Conservation (phyloP, 2,329 filamentous ascomycete genomes). For the Xylaria digitata region DNA sequence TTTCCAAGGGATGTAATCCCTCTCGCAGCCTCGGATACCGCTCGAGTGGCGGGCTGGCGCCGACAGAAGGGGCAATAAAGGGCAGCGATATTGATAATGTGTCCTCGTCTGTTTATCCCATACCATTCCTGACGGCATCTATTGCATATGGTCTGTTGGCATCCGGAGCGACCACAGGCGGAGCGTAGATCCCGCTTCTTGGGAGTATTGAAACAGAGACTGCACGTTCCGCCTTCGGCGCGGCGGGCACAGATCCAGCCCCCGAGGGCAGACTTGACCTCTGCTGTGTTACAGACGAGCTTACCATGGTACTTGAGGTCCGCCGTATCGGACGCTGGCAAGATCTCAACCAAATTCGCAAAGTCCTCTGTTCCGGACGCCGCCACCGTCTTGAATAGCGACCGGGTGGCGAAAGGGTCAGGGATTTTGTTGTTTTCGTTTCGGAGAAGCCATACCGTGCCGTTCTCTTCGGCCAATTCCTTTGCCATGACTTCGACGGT, state of each 20-base stretch:
- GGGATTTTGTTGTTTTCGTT: slow-evolving; percentile 53
- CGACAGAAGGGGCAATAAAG: slow-evolving; percentile 64
- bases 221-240: slow-evolving; percentile 55
- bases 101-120: slow-evolving; percentile 57
- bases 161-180: slow-evolving; percentile 60
- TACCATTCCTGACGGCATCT: slow-evolving; percentile 59
- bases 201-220: slow-evolving; percentile 58
- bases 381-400: slow-evolving; percentile 55
- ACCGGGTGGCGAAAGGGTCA: slow-evolving; percentile 54
- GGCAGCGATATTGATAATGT: slow-evolving; percentile 60
- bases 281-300: slow-evolving; percentile 55
- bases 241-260: slow-evolving; percentile 54
- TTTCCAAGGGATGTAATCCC: slow-evolving; percentile 53
- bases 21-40: not conserved
- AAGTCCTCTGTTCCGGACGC: slow-evolving; percentile 51
- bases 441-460: slow-evolving; percentile 56
- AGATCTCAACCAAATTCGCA: slow-evolving; percentile 51
- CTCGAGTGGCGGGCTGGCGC: slow-evolving; percentile 54
- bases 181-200: slow-evolving; percentile 53
- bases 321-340: slow-evolving; percentile 43
- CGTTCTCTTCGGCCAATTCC: slow-evolving; percentile 56
- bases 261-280: slow-evolving; percentile 52
- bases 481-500: slow-evolving; percentile 53
- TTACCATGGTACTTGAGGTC: slow-evolving; percentile 54
- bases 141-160: slow-evolving; percentile 57